These are phyloP conservation scores for Hemileia vastatrix DNA, from an alignment of 1,284 basidiomycete genomes.

Conservation along the genomic window DNA sequence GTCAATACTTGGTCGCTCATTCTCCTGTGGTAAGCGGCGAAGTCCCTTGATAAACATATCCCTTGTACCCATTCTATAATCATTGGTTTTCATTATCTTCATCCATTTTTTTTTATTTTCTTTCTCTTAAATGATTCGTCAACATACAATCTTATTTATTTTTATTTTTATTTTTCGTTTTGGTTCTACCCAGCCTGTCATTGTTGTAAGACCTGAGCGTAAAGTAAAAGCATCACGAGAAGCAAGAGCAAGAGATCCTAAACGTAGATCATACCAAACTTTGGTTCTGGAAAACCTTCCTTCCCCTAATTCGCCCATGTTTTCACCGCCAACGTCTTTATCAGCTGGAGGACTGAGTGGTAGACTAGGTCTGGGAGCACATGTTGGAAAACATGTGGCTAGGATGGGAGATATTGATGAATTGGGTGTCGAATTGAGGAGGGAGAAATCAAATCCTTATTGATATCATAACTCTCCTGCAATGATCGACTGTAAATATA, in stretches of 20 bases:
- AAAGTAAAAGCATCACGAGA: conserved; percentile 16
- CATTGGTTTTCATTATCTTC: no score
- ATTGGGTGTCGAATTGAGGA: conserved; percentile 4
- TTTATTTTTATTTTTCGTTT: neutral
- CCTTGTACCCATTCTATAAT: no score
- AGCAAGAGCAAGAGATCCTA: conserved; percentile 21
- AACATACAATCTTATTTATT: neutral
- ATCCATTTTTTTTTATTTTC: no score
- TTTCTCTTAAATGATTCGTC: neutral
- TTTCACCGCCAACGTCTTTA: no score
- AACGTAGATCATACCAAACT: conserved; percentile 19
- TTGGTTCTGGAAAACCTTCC: conserved; percentile 4
- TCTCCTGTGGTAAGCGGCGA: conserved; percentile 15
- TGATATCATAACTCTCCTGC: neutral
- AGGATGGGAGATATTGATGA: no score
- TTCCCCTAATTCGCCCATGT: no score
- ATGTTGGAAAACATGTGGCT: neutral
- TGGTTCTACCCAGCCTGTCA: conserved; percentile 15
- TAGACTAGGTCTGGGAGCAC: no score
- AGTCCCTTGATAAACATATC: neutral
- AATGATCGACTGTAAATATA: no score
- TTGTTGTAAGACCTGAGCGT: conserved; percentile 19
- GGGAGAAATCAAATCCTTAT: conserved; percentile 14
- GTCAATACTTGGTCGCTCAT: conserved; percentile 22
- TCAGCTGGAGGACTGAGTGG: no score